Evolutionary conservation across 2,329 filamentous ascomycete species (phyloP).

Genomic region (Catunica adiposa): DNA sequence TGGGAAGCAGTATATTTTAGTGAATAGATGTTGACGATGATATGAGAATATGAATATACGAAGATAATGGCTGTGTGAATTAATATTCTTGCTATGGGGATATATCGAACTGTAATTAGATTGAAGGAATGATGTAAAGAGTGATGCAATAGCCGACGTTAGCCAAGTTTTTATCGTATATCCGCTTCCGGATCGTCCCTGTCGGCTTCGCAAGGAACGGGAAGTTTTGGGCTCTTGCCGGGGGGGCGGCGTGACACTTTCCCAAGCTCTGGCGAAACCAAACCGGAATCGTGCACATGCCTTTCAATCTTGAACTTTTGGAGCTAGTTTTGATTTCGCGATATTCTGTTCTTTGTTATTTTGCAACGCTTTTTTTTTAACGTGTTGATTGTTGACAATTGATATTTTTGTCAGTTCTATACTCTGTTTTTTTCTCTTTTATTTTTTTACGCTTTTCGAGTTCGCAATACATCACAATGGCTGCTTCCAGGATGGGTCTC

Average conservation of each 20-base stretch:
- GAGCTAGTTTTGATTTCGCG: background rate
- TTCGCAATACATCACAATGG: conserved; percentile 26
- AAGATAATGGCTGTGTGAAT: background rate
- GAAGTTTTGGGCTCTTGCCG: background rate
- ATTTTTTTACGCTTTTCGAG: background rate
- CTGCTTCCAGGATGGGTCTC: conserved; percentile 39
- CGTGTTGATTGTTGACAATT: background rate
- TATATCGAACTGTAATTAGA: no score
- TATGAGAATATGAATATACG: background rate
- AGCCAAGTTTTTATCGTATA: background rate
- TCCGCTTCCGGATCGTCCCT: background rate
- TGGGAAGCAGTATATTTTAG: conserved; percentile 16
- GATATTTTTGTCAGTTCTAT: background rate
- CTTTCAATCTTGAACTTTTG: background rate
- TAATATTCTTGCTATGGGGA: background rate
- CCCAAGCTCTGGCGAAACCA: background rate
- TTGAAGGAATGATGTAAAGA: no score
- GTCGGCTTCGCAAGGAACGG: background rate
- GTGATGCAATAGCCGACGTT: no score
- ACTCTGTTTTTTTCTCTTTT: background rate
- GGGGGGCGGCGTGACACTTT: background rate
- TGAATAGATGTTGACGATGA: conserved; percentile 1
- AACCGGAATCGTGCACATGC: background rate
- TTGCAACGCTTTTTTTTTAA: background rate
- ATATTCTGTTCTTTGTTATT: background rate